Evolutionary conservation across 768 basidiomycete species (phyloP).

Genomic region (Leccinum incarnatum): DNA sequence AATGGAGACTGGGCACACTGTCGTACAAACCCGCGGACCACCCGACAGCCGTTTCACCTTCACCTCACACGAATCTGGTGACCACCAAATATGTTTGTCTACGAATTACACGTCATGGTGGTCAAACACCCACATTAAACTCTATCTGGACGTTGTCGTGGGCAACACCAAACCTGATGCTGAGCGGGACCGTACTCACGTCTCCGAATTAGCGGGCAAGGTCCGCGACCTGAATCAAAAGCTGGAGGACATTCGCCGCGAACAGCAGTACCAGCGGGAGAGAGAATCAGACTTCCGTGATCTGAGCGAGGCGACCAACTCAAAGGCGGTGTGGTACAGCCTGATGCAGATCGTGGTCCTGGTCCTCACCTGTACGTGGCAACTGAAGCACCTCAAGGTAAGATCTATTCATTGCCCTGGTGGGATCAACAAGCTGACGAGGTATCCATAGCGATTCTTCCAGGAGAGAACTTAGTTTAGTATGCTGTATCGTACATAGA

Average conservation of each 20-base stretch:
- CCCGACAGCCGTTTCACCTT: constrained; percentile 93
- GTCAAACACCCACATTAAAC: constrained; percentile 80
- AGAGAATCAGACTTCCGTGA: constrained; percentile 87
- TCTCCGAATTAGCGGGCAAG: constrained; percentile 76
- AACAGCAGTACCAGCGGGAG: constrained; percentile 98
- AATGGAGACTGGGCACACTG: constrained; percentile 72
- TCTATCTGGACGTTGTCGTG: constrained; percentile 93
- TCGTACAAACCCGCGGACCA: constrained; percentile 89
- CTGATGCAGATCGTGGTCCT: constrained; percentile 83
- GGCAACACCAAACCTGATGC: constrained; percentile 82
- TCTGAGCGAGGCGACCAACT: constrained; percentile 86
- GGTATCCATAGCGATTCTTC: constrained; percentile 64
- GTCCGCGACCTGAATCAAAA: constrained; percentile 92
- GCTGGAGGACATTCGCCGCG: constrained; percentile 87
- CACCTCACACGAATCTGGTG: constrained; percentile 94
- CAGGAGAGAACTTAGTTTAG: constrained; percentile 65
- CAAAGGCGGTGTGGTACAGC: constrained; percentile 94
- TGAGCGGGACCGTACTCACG: constrained; percentile 85
- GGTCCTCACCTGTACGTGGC: constrained; percentile 87
- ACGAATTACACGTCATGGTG: constrained; percentile 93
- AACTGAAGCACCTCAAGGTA: constrained; percentile 88
- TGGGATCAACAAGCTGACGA: neutral
- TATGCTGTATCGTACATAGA: constrained; percentile 5
- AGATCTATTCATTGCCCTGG: constrained; percentile 22
- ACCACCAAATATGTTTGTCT: constrained; percentile 95